Evolutionary conservation across 116 monocot species (phyloP), one percentile per base, ranked within the genome.

Genomic region (Cymodocea nodosa): DNA sequence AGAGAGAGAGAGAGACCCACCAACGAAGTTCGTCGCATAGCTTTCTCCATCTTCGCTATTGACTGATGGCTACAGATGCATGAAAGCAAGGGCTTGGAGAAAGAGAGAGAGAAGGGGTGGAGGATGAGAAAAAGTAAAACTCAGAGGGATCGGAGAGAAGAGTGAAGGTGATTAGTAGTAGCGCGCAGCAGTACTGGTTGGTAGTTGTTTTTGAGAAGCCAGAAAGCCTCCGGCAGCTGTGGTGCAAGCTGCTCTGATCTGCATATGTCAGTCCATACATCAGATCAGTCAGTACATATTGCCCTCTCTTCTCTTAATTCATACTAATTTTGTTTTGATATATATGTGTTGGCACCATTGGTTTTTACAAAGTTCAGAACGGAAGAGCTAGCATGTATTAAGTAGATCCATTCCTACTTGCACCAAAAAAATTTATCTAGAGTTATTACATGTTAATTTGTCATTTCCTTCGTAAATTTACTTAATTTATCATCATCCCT

Each of bases 181-280:
- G 60, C n/a, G n/a, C n/a, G n/a, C 54, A 35, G 70, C 53, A 72
- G 65, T 62, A n/a, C n/a, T 63, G 64, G 65, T 54, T 55, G 51
- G 67, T 67, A 35, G 52, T 35, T 61, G 2, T 60, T 68, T n/a
- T 74, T 61, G 20, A 73, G 75, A 80, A 72, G 68, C 66, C 75
- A 75, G 63, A 64, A 68, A 59, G 67, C n/a, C 65, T 67, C 54
- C 68, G 39, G 37, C 50, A 56, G 58, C 25, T 50, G 14, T 51
- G 23, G 56, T 20, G 55, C 68, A 44, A 51, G 19, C 64, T 18
- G 44, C 44, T 30, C 30, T 3, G 12, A 6, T 44, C 51, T 66
- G 66, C 52, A 68, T 12, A 65, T 65, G 64, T 65, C 50, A 49
- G 49, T 49, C 6, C 10, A 18, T 49, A 3, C 23, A 65, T 14